Evolutionary conservation across 2,329 filamentous ascomycete species (phyloP).

Genomic region (Biscogniauxia mediterranea): DNA sequence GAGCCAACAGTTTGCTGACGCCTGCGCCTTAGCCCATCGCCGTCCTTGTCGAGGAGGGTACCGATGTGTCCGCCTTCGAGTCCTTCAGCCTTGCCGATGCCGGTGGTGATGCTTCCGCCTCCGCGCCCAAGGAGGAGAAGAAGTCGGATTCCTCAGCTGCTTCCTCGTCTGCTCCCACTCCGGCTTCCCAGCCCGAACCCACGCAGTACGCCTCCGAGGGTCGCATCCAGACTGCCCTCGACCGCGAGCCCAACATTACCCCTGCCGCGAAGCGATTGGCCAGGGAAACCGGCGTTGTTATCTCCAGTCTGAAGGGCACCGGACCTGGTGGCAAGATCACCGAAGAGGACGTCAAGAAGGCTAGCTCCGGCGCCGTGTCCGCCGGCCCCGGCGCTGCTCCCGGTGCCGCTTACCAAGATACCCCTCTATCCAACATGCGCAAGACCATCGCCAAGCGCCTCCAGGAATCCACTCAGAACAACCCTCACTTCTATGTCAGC

Average conservation of each 20-base stretch:
- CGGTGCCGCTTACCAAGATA: constrained; percentile 75
- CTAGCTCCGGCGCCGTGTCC: constrained; percentile 60
- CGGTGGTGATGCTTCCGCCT: constrained; percentile 70
- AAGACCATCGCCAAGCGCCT: constrained; percentile 95
- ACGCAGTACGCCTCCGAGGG: constrained; percentile 73
- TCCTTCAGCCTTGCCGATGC: constrained; percentile 86
- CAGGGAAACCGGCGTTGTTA: constrained; percentile 75
- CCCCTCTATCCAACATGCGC: constrained; percentile 87
- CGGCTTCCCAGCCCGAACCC: constrained; percentile 53
- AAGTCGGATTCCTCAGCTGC: constrained; percentile 60
- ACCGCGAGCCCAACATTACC: constrained; percentile 74
- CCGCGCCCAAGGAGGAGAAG: constrained; percentile 65
- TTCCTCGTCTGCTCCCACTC: constrained; percentile 56
- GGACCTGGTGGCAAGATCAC: constrained; percentile 85
- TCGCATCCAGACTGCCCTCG: constrained; percentile 77
- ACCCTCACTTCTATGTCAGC: constrained; percentile 98
- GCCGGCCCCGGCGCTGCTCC: constrained; percentile 50
- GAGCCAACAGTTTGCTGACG: constrained; percentile 16
- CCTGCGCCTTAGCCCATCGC: constrained; percentile 78
- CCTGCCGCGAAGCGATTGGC: constrained; percentile 78
- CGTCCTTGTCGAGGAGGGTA: constrained; percentile 87
- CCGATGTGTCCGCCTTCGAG: constrained; percentile 84
- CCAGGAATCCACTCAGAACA: constrained; percentile 83
- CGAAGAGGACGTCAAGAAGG: constrained; percentile 91
- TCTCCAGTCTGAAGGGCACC: constrained; percentile 80